Evolutionary conservation across 345 rosid genomes (phyloP).

Genomic region (Brassica carinata): DNA sequence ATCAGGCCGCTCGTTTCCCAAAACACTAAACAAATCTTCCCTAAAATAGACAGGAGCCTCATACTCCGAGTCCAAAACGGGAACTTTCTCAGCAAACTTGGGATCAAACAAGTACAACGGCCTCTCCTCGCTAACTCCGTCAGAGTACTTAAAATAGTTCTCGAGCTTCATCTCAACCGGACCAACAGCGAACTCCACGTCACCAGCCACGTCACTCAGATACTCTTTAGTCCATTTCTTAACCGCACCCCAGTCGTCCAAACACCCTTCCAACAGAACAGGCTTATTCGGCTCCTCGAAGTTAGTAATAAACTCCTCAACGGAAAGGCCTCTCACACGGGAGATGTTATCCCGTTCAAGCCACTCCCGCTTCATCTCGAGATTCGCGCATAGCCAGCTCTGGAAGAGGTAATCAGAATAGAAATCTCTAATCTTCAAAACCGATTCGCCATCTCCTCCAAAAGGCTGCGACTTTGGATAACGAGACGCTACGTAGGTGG

Average conservation of each 20-base stretch:
- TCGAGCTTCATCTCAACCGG: slow-evolving; percentile 85
- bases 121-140: slow-evolving; percentile 80
- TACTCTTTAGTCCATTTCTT: slow-evolving; percentile 76
- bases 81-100: slow-evolving; percentile 78
- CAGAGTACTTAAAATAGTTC: slow-evolving; percentile 74
- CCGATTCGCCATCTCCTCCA: slow-evolving; percentile 28
- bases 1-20: slow-evolving; percentile 85
- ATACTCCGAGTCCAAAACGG: slow-evolving; percentile 63
- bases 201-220: slow-evolving; percentile 56
- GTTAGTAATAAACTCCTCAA: slow-evolving; percentile 65
- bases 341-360: slow-evolving; percentile 78
- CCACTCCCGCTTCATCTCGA: slow-evolving; percentile 96
- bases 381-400: slow-evolving; percentile 97
- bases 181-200: slow-evolving; percentile 69
- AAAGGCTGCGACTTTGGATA: too few relatives aligned
- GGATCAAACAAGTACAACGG: slow-evolving; percentile 96
- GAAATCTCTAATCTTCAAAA: slow-evolving; percentile 67
- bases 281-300: slow-evolving; percentile 92
- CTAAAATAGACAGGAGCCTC: slow-evolving; percentile 79
- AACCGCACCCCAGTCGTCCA: slow-evolving; percentile 73
- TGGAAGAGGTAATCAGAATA: slow-evolving; percentile 91
- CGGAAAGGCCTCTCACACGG: slow-evolving; percentile 68
- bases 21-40: slow-evolving; percentile 84
- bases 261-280: slow-evolving; percentile 83
- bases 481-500: slow-evolving; percentile 68